A percentile compares a stretch with the other conserved stretches of the same genome.
Evolutionary conservation across 2,329 filamentous ascomycete species (phyloP).

Genomic region (Arthrocladium fulminans): DNA sequence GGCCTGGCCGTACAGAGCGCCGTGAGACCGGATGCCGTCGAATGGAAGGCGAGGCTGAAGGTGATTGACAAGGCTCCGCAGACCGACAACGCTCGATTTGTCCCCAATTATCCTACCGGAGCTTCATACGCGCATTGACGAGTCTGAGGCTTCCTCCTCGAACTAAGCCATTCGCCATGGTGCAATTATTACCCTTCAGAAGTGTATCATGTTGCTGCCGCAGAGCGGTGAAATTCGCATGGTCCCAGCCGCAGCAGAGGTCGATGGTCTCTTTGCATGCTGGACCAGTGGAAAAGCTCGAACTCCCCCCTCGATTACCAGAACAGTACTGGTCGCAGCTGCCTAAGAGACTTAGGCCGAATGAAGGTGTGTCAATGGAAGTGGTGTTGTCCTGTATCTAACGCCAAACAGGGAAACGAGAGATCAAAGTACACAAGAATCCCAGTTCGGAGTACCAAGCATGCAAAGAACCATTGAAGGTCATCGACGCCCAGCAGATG

Average conservation of each 20-base stretch:
- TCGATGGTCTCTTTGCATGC: conserved; percentile 44
- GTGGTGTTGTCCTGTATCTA: conserved; percentile 3
- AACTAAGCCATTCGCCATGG: conserved; percentile 45
- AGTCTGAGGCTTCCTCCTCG: too few relatives aligned
- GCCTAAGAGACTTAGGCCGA: conserved; percentile 31
- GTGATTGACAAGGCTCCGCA: neutral
- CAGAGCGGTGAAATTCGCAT: conserved; percentile 50
- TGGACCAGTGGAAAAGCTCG: conserved; percentile 31
- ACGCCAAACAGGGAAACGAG: conserved; percentile 32
- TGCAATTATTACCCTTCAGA: conserved; percentile 46
- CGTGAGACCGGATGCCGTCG: too few relatives aligned
- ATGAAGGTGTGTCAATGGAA: conserved; percentile 26
- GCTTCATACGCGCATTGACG: neutral
- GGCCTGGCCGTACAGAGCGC: too few relatives aligned
- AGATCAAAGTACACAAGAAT: conserved; percentile 47
- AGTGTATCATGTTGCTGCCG: conserved; percentile 66
- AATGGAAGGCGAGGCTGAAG: neutral
- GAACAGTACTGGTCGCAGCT: conserved; percentile 36
- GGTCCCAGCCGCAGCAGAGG: conserved; percentile 43
- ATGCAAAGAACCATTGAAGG: conserved; percentile 55
- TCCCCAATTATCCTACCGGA: too few relatives aligned
- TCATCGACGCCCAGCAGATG: conserved; percentile 62
- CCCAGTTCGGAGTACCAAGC: conserved; percentile 28
- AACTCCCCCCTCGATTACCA: conserved; percentile 35
- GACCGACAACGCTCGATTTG: neutral